A percentile compares a stretch with the other conserved stretches of the same genome.
These are phyloP conservation scores for Potentilla sterilis DNA, from an alignment of 306 rosid species.

Conservation along the genomic window DNA sequence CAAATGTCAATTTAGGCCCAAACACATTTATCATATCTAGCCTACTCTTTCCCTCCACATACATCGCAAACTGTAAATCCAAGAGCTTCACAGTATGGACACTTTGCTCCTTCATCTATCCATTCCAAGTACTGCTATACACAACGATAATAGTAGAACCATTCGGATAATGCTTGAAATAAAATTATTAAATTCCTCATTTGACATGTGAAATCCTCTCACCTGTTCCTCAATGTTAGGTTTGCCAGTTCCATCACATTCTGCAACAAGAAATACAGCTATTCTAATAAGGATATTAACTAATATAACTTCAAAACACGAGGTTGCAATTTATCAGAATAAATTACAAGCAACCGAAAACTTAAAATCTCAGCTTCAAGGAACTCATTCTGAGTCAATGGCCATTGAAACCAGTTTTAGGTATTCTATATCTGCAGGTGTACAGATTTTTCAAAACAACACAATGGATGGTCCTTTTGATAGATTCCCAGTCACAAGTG, in stretches of 20 bases:
- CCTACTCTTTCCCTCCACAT: constrained; percentile 52
- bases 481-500: not conserved
- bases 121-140: constrained; percentile 83
- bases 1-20: too few relatives aligned
- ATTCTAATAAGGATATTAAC: not conserved
- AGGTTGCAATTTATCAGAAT: not conserved
- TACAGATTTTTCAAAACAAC: not conserved
- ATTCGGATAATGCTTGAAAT: not conserved
- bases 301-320: not conserved
- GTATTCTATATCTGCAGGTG: not conserved
- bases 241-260: constrained; percentile 90
- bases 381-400: not conserved
- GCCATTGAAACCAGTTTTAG: not conserved
- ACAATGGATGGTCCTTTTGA: not conserved
- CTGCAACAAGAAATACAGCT: constrained; percentile 42
- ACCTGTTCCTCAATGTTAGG: constrained; percentile 91
- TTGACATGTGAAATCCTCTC: constrained; percentile 26
- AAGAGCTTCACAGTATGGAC: constrained; percentile 86
- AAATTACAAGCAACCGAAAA: too few relatives aligned
- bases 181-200: not conserved
- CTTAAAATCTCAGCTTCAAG: too few relatives aligned
- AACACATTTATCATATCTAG: constrained; percentile 16
- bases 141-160: constrained; percentile 20
- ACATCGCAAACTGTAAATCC: constrained; percentile 64
- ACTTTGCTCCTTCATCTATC: constrained; percentile 66